A percentile compares a stretch with the other conserved stretches of the same genome.
These are phyloP conservation scores for Biscogniauxia sp. DNA, from an alignment of 2,329 filamentous ascomycete genomes.

Conservation along the genomic window DNA sequence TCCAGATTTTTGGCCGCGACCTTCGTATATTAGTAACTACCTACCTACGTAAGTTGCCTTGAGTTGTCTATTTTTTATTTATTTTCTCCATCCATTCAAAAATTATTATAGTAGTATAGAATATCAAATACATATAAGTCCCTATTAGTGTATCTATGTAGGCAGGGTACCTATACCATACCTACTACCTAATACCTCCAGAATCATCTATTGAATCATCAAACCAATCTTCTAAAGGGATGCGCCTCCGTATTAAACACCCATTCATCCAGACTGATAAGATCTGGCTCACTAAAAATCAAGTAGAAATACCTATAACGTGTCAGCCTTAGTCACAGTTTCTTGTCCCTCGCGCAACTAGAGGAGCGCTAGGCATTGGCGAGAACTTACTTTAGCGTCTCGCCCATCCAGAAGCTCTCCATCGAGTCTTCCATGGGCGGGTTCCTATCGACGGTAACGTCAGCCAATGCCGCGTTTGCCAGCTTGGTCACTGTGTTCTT, in stretches of 20 bases:
- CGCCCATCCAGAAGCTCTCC: conserved; percentile 28
- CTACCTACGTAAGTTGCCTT: too few species aligned
- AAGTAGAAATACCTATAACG: conserved; percentile 24
- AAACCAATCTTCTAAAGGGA: conserved; percentile 17
- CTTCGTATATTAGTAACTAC: too few species aligned
- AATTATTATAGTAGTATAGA: too few species aligned
- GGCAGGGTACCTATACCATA: too few species aligned
- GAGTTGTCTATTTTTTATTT: too few species aligned
- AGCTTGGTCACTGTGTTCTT: conserved; percentile 23
- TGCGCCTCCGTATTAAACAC: conserved; percentile 26
- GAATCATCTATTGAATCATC: not conserved
- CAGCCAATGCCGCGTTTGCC: conserved; percentile 25
- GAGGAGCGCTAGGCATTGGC: not conserved
- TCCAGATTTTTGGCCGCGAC: too few species aligned
- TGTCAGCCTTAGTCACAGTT: not conserved
- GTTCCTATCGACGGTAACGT: conserved; percentile 20
- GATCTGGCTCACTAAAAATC: conserved; percentile 22
- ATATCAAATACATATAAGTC: too few species aligned
- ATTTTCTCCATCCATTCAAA: too few species aligned
- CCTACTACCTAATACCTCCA: too few species aligned
- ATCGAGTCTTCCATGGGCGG: conserved; percentile 25
- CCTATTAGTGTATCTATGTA: not conserved
- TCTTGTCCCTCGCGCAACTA: not conserved
- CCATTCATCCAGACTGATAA: conserved; percentile 23
- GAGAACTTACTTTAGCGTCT: conserved; percentile 25